Percentiles rank a stretch among this genome's conserved stretches.
Evolutionary conservation across 306 rosid species (phyloP).

Genomic region (Acacia crassicarpa): DNA sequence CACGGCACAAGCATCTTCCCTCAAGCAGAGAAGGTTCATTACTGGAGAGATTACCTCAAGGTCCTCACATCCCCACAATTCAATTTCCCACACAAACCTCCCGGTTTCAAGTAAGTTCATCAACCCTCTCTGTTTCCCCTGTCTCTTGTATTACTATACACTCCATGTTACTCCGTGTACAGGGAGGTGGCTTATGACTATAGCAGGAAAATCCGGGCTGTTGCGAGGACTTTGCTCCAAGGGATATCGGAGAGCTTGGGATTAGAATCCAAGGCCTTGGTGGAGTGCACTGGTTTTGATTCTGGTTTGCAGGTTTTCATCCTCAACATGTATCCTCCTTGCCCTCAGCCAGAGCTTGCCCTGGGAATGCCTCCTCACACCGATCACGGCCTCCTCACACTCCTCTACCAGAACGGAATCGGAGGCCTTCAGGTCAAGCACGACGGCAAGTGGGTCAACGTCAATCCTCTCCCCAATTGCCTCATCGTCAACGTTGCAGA

Average conservation of each 20-base stretch:
- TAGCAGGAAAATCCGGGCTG: conserved; percentile 23
- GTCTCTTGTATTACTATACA: not conserved
- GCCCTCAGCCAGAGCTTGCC: conserved; percentile 69
- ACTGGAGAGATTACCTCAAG: conserved; percentile 66
- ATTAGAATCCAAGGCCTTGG: conserved; percentile 36
- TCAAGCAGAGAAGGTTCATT: conserved; percentile 42
- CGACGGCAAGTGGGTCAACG: conserved; percentile 57
- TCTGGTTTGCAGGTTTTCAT: conserved; percentile 38
- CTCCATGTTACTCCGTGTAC: not conserved
- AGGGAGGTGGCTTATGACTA: conserved; percentile 51
- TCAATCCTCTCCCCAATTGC: conserved; percentile 45
- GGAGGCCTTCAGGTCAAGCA: conserved; percentile 69
- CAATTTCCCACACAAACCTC: conserved; percentile 51
- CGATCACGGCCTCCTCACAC: conserved; percentile 53
- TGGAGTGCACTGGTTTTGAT: conserved; percentile 41
- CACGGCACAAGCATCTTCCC: conserved; percentile 61
- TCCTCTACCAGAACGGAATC: conserved; percentile 53
- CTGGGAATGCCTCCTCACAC: conserved; percentile 67
- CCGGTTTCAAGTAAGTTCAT: conserved; percentile 31
- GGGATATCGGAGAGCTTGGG: conserved; percentile 61
- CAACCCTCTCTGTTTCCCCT: not conserved
- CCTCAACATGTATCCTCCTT: conserved; percentile 63
- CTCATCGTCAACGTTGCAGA: conserved; percentile 53
- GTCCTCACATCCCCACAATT: conserved; percentile 35
- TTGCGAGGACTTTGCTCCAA: conserved; percentile 34